These are phyloP conservation scores for Fusarium lyarnte DNA, from an alignment of 2,329 filamentous ascomycete genomes.

Conservation along the genomic window DNA sequence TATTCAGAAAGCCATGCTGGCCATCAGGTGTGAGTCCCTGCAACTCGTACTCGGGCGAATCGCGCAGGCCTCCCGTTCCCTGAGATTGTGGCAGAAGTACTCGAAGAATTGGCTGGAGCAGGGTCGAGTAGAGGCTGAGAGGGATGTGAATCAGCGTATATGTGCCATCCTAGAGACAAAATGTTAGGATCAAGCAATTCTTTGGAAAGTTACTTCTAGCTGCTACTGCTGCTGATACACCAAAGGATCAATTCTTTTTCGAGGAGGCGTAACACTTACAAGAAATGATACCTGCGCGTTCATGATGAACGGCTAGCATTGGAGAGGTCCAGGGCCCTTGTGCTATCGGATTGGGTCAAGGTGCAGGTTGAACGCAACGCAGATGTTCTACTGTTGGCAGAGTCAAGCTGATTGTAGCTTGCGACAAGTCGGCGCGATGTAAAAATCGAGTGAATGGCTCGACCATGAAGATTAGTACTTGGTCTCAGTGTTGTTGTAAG, in stretches of 20 bases:
- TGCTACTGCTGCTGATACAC: neutral
- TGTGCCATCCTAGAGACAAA: constrained; percentile 75
- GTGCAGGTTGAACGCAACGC: neutral
- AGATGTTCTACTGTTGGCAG: constrained; percentile 5
- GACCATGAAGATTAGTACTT: constrained; percentile 34
- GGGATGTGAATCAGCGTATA: constrained; percentile 93
- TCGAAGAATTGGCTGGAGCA: constrained; percentile 87
- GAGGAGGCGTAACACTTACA: constrained; percentile 52
- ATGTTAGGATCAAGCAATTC: constrained; percentile 46
- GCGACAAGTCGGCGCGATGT: constrained; percentile 25
- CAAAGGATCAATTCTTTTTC: neutral
- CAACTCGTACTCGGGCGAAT: constrained; percentile 50
- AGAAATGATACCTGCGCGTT: constrained; percentile 67
- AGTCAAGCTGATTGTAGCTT: constrained; percentile 8
- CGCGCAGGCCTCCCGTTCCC: constrained; percentile 49
- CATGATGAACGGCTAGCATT: constrained; percentile 52
- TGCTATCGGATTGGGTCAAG: neutral
- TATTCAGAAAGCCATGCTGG: constrained; percentile 86
- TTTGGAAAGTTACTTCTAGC: neutral
- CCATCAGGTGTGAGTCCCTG: constrained; percentile 61
- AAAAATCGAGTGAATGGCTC: constrained; percentile 19
- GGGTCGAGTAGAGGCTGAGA: constrained; percentile 76
- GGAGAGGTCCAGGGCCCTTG: constrained; percentile 4
- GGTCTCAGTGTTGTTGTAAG: constrained; percentile 25
- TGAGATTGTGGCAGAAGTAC: constrained; percentile 76